phyloP scores from a whole-genome alignment of 306 rosid genomes.

The Quercus rubra region DNA sequence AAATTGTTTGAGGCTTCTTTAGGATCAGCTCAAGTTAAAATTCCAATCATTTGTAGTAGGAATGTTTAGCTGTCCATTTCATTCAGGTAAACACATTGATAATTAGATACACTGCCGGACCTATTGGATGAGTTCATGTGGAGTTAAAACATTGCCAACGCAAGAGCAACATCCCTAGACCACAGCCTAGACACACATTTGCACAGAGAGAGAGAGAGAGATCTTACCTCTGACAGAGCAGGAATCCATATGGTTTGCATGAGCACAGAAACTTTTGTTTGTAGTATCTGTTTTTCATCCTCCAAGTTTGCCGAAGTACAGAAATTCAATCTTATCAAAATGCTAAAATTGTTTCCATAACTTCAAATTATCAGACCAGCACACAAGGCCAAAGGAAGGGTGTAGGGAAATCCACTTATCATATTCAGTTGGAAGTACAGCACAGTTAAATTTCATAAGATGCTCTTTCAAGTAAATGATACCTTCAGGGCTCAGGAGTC shows the following conservation, averaged over 20 bases:
- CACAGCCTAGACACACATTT: not conserved
- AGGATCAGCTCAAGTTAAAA: not conserved
- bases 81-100: not conserved
- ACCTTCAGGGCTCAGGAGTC: slow-evolving; percentile 53
- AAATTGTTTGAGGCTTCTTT: not conserved
- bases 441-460: slow-evolving; percentile 49
- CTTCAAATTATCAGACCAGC: slow-evolving; percentile 75
- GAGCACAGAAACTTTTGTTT: no score
- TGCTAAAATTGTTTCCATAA: slow-evolving; percentile 66
- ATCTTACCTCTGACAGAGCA: slow-evolving; percentile 78
- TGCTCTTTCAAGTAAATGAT: slow-evolving; percentile 59
- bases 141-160: not conserved
- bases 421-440: slow-evolving; percentile 79
- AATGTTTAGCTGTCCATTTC: not conserved
- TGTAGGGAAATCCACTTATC: slow-evolving; percentile 83
- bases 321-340: no score
- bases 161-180: not conserved
- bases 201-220: slow-evolving; percentile 28
- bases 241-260: slow-evolving; percentile 87
- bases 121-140: not conserved
- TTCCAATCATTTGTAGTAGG: not conserved
- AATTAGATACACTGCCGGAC: not conserved
- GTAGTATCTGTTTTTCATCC: no score
- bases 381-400: slow-evolving; percentile 75
- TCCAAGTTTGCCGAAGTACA: no score